phyloP scores from a whole-genome alignment of 176 grass and related monocot species.

The Luzula sylvatica region DNA sequence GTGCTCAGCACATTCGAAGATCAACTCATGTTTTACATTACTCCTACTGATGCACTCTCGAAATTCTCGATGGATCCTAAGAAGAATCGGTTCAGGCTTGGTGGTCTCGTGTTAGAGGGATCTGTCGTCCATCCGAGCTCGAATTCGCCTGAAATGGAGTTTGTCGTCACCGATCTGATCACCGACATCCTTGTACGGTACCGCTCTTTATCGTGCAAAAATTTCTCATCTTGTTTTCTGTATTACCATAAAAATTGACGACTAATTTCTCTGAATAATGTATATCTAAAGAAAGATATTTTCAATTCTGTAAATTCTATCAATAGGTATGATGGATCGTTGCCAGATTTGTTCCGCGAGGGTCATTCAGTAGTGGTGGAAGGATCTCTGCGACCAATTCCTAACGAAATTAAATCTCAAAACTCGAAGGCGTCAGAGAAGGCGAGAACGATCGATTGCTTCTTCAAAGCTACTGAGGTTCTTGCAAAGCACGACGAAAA shows the following conservation, averaged over 20 bases:
- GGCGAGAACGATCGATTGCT: slow-evolving; percentile 48
- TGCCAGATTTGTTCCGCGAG: slow-evolving; percentile 93
- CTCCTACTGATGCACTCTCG: slow-evolving; percentile 59
- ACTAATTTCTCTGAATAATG: too few species aligned
- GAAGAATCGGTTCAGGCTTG: slow-evolving; percentile 68
- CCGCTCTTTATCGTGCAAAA: neutral
- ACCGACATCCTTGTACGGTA: slow-evolving; percentile 79
- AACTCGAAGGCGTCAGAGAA: slow-evolving; percentile 48
- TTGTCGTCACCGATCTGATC: slow-evolving; percentile 87
- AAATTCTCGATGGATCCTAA: slow-evolving; percentile 43
- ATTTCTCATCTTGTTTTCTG: too few species aligned
- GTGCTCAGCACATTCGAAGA: slow-evolving; percentile 91
- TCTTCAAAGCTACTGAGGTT: slow-evolving; percentile 67
- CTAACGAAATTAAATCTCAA: slow-evolving; percentile 27
- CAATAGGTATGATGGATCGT: slow-evolving; percentile 49
- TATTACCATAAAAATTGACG: too few species aligned
- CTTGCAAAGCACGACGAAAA: slow-evolving; percentile 99
- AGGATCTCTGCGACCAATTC: slow-evolving; percentile 62
- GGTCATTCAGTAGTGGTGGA: slow-evolving; percentile 92
- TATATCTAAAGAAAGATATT: too few species aligned
- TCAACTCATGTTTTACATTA: slow-evolving; percentile 95
- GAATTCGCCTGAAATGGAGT: slow-evolving; percentile 69
- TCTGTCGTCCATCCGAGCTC: slow-evolving; percentile 51
- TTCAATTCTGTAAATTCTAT: neutral
- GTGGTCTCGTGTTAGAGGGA: slow-evolving; percentile 86